Evolutionary conservation across 2,329 filamentous ascomycete species (phyloP).

Genomic region (Aspergillus aculeatinus): DNA sequence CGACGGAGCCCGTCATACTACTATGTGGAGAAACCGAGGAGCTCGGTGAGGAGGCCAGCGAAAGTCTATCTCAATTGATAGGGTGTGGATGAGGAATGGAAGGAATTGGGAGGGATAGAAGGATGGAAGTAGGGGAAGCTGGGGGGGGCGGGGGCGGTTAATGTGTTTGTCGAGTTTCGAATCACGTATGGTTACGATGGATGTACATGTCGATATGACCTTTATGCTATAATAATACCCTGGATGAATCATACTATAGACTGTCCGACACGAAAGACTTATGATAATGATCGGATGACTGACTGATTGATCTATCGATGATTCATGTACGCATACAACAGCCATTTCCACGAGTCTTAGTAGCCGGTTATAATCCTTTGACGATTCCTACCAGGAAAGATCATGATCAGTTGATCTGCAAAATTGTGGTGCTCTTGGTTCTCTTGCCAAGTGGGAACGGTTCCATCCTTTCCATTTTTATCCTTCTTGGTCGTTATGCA

Average conservation of each 20-base stretch:
- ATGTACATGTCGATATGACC: neutral
- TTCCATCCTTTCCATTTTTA: neutral
- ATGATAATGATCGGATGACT: neutral
- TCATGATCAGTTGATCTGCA: neutral
- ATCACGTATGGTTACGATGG: neutral
- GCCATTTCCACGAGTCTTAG: too few relatives aligned
- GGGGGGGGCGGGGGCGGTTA: neutral
- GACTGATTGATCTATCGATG: too few relatives aligned
- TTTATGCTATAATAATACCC: neutral
- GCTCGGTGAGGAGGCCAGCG: conserved; percentile 33
- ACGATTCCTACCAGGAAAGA: too few relatives aligned
- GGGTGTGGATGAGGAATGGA: neutral
- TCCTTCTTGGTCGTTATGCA: neutral
- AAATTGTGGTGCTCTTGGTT: neutral
- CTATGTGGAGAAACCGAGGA: conserved; percentile 33
- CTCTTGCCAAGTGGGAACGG: neutral
- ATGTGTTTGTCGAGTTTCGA: neutral
- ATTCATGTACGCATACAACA: too few relatives aligned
- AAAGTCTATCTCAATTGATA: conserved; percentile 34
- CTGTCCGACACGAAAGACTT: neutral
- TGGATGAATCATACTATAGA: neutral
- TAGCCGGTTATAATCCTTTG: too few relatives aligned
- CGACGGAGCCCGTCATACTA: conserved; percentile 27
- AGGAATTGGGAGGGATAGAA: neutral
- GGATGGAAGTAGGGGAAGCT: neutral